phyloP scores from a whole-genome alignment of 352 stramenopile genomes.

The Pythium rishiriense region DNA sequence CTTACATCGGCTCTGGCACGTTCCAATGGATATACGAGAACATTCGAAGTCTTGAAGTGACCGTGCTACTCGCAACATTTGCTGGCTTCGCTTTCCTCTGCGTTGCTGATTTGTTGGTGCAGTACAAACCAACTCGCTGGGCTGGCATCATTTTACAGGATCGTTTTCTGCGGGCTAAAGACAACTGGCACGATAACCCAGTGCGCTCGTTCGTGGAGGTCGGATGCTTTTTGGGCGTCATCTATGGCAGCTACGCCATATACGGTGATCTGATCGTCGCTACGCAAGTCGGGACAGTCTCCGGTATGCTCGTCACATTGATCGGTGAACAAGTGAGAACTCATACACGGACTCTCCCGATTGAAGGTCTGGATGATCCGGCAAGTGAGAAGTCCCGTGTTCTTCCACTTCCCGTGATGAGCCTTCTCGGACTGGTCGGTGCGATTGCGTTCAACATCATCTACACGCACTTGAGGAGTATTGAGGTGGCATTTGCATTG shows the following conservation, averaged over 20 bases:
- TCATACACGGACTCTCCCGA: constrained; percentile 43
- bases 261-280: constrained; percentile 78
- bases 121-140: constrained; percentile 46
- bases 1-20: constrained; percentile 82
- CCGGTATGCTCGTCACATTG: constrained; percentile 77
- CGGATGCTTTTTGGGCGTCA: constrained; percentile 84
- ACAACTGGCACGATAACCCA: constrained; percentile 75
- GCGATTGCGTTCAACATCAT: constrained; percentile 88
- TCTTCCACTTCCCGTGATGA: constrained; percentile 81
- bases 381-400: constrained; percentile 66
- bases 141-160: constrained; percentile 85
- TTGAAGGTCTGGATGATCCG: constrained; percentile 29
- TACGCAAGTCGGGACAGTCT: constrained; percentile 81
- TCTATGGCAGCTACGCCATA: constrained; percentile 87
- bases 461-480: constrained; percentile 79
- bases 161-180: constrained; percentile 66
- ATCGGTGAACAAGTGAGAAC: constrained; percentile 76
- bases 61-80: constrained; percentile 69
- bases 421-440: constrained; percentile 70
- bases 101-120: constrained; percentile 61
- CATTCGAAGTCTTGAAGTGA: constrained; percentile 82
- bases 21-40: constrained; percentile 91
- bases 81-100: constrained; percentile 85
- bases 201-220: constrained; percentile 85
- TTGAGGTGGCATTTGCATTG: constrained; percentile 81